phyloP scores from a whole-genome alignment of 352 stramenopile genomes.

The Aphanomyces astaci region DNA sequence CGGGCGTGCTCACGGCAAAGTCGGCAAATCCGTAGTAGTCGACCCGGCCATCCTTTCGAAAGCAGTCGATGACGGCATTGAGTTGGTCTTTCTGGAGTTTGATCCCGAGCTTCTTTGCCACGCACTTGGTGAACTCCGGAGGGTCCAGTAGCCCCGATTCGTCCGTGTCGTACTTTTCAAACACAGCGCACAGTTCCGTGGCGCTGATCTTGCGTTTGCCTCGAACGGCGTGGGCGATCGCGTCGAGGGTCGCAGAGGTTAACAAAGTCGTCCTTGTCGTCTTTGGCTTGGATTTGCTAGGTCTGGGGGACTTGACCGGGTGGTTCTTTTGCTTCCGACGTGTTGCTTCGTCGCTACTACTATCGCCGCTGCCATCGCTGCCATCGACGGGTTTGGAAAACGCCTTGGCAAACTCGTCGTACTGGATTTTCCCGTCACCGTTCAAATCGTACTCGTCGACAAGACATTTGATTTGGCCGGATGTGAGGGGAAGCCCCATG shows the following conservation, averaged over 20 bases:
- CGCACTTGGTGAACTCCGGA: constrained; percentile 46
- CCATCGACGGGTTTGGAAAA: background rate
- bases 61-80: constrained; percentile 38
- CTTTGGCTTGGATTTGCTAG: no score
- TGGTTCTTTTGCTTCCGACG: background rate
- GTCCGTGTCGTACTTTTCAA: constrained; percentile 45
- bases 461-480: constrained; percentile 51
- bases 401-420: constrained; percentile 35
- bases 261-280: background rate
- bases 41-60: constrained; percentile 28
- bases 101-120: constrained; percentile 46
- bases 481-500: constrained; percentile 60
- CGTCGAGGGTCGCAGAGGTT: background rate
- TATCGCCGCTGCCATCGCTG: background rate
- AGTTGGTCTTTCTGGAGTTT: constrained; percentile 38
- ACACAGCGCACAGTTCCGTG: constrained; percentile 22
- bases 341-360: background rate
- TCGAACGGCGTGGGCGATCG: background rate
- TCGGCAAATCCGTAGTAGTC: constrained; percentile 55
- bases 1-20: constrained; percentile 53
- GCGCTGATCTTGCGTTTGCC: background rate
- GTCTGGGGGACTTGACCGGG: no score
- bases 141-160: constrained; percentile 30
- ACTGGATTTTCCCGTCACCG: constrained; percentile 53
- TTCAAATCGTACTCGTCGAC: constrained; percentile 55